Evolutionary conservation across 2,329 filamentous ascomycete species (phyloP), one percentile per base, ranked within the genome.

Genomic region (Celoporthe dispersa): DNA sequence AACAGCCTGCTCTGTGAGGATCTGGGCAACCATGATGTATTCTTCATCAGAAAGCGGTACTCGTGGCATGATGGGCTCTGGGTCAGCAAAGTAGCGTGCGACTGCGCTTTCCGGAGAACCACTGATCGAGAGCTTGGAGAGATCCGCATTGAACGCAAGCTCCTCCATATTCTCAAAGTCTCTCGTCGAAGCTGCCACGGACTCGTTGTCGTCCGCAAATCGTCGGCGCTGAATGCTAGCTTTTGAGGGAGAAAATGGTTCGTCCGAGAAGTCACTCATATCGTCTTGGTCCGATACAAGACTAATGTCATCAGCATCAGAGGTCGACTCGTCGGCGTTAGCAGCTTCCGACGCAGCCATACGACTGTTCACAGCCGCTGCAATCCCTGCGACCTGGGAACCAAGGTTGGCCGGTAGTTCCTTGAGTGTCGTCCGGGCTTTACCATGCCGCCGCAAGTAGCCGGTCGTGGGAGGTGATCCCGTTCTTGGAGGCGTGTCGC

Each of bases 1-100:
- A 2, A 88, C 84, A 31, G 90, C 86, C 76, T 94, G 91, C 71
- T 92, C 90, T 2, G 90, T 90, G n/a, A 93, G 80, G 51, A 93
- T 86, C 75, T 93, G 91, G 0, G 90, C 91, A 35, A 91, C 84
- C 66, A 88, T 87, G 44, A 93, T 88, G 70, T 87, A 84, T 55
- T 92, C 89, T 2, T 88, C 85, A 68, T 90, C 88, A 1, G 83
- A 79, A 22, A 85, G 77, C 12, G 81, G 79, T 33, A 84, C 75
- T 33, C 85, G 82, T 12, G 84, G 74, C 41, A 79, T 78, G 1
- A 84, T 78, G 12, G 88, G 88, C 73, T 90, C 87, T 6, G 87
- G 85, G 33, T 90, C 87, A 1, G 85, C 84, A 74, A 91, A 89
- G 74, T 88, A 87, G 62, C 82, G 85, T 3, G 83, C 79, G 22